Evolutionary conservation across 108 stramenopile species (phyloP).

Genomic region (Fragilariopsis cylindrus): DNA sequence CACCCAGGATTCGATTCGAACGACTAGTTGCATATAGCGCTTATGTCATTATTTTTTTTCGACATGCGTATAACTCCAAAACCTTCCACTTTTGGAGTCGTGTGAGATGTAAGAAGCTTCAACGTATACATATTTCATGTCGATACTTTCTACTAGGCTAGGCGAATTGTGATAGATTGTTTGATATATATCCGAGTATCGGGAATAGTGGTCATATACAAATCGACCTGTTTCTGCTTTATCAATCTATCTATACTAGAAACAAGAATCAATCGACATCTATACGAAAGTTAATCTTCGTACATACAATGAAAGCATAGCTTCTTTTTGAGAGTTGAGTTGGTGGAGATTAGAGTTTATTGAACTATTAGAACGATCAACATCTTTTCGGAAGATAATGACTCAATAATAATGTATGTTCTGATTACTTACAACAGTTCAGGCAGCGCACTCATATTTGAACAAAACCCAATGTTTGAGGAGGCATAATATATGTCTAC

Average conservation of each 20-base stretch:
- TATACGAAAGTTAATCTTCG: not conserved
- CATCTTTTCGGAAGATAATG: constrained; percentile 5
- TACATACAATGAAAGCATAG: not conserved
- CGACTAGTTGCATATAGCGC: not conserved
- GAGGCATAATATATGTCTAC: not conserved
- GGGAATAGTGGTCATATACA: not conserved
- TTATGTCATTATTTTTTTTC: not conserved
- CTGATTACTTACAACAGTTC: not conserved
- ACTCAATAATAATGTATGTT: constrained; percentile 22
- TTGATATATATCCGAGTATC: constrained; percentile 11
- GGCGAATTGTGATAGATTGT: constrained; percentile 3
- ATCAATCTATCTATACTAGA: constrained; percentile 13
- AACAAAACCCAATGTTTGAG: not conserved
- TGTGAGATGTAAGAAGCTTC: no score
- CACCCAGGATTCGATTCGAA: no score
- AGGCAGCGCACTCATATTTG: not conserved
- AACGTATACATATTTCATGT: not conserved
- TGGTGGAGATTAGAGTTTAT: not conserved
- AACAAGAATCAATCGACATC: not conserved
- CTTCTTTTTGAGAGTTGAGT: not conserved
- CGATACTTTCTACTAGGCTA: constrained; percentile 7
- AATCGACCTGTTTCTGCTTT: not conserved
- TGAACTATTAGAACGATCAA: not conserved
- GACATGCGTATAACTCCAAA: not conserved
- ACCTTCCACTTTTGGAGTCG: no score